Base-by-base conservation (phyloP, 768 basidiomycete species). In the Mycena alexandri region DNA sequence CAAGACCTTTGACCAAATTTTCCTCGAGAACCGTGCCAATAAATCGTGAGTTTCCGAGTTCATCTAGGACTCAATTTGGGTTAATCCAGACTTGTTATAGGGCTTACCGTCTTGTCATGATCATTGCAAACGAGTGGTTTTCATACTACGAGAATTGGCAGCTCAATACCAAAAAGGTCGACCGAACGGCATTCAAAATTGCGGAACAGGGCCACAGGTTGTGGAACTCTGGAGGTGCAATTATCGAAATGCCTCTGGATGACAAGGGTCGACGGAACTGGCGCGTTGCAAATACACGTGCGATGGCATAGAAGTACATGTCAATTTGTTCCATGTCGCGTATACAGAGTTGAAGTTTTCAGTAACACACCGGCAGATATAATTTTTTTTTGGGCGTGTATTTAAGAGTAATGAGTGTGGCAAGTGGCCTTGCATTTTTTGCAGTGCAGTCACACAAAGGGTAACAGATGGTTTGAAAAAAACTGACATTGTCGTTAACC, bases 1-100 rank as follows among this genome's bases (percentile, higher is more conserved):
- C 63, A 62, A 65, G 22, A 64, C 67, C n/a, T 71, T 71, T 21
- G 68, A 71, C 22, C 63, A 62, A 34, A 63, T 71, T 5, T 71
- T 71, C 41, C 59, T 71, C 1, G 70, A 65, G 21, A 71, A 68
- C 36, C 24, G 67, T 1, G 43, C 55, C 1, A 71, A 69, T 47
- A 65, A 69, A 52, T 58, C 60, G 70, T 65, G 38, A 44, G 56
- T 63, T 2, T 53, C 38, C 14, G 14, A 38, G 14, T 38, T 12
- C 38, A 38, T 38, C 38, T 11, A 11, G 38, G 11, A 38, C 25
- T 8, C 34, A 44, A 25, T n/a, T n/a, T n/a, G n/a, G 34, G 9
- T 22, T 41, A 22, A n/a, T 10, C 3, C 21, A 52, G 13, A 33
- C 17, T 8, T 42, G 5, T 5, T 13, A 8, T 33, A 65, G 64